phyloP scores from a whole-genome alignment of 257 asterid genomes.

The Plectranthus barbatus region DNA sequence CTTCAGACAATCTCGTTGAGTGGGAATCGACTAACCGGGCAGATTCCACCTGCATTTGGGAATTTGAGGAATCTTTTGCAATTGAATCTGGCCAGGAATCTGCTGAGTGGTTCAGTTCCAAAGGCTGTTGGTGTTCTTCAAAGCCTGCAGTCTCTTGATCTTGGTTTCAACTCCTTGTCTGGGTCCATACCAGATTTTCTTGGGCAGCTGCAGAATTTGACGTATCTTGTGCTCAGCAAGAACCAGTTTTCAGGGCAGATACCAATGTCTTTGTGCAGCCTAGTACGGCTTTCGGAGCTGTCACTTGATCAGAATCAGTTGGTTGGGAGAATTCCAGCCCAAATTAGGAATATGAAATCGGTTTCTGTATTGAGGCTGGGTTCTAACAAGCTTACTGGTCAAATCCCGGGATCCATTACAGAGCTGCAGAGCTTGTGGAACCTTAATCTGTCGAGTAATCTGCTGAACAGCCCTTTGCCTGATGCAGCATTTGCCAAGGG shows the following conservation, averaged over 20 bases:
- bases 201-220: constrained; percentile 46
- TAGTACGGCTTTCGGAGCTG: constrained; percentile 49
- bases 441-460: constrained; percentile 69
- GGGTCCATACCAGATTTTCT: constrained; percentile 57
- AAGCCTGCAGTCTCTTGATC: constrained; percentile 52
- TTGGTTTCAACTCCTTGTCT: constrained; percentile 53
- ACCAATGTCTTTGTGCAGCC: constrained; percentile 42
- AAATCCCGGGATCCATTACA: constrained; percentile 65
- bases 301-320: constrained; percentile 68
- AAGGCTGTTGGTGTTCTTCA: constrained; percentile 22
- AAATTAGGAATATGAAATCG: constrained; percentile 55
- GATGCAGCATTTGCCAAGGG: constrained; percentile 38
- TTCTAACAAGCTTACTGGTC: constrained; percentile 60
- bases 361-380: constrained; percentile 52
- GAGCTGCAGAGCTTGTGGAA: constrained; percentile 58
- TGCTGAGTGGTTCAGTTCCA: constrained; percentile 50
- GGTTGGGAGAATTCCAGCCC: constrained; percentile 53
- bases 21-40: constrained; percentile 58
- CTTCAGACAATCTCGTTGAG: constrained; percentile 51
- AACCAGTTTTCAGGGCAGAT: constrained; percentile 62
- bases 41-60: constrained; percentile 55
- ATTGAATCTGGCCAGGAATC: constrained; percentile 45
- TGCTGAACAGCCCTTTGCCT: constrained; percentile 57
- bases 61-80: constrained; percentile 42
- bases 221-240: constrained; percentile 53